A percentile compares a stretch with the other conserved stretches of the same genome.
These are phyloP conservation scores for Penicillium macrosclerotiorum DNA, from an alignment of 495 filamentous ascomycete species.

Conservation along the genomic window DNA sequence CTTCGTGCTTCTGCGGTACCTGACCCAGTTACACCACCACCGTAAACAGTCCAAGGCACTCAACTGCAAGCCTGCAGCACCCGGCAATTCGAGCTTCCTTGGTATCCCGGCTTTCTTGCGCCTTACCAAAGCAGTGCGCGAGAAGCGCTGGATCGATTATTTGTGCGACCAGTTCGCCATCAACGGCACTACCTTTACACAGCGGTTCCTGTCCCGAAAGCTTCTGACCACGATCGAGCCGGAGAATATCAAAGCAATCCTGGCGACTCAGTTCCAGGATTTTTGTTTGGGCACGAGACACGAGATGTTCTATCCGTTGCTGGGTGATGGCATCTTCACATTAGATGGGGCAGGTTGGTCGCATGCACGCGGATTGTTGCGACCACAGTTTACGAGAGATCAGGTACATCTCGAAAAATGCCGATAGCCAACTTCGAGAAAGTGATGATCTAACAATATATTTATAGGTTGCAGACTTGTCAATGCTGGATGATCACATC, in stretches of 20 bases:
- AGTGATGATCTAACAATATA: no score
- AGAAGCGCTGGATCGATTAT: conserved; percentile 36
- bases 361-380: conserved; percentile 52
- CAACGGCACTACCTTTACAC: conserved; percentile 38
- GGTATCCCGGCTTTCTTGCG: conserved; percentile 34
- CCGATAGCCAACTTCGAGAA: no score
- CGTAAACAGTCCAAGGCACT: conserved; percentile 33
- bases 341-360: conserved; percentile 67
- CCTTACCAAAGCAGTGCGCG: conserved; percentile 27
- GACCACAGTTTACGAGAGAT: conserved; percentile 52
- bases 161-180: conserved; percentile 27
- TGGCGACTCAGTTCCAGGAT: conserved; percentile 77
- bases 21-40: conserved; percentile 25
- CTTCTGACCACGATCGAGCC: conserved; percentile 66
- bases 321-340: conserved; percentile 67
- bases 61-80: conserved; percentile 31
- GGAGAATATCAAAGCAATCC: conserved; percentile 82
- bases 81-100: conserved; percentile 20
- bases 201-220: conserved; percentile 20
- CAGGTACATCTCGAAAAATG: conserved; percentile 40
- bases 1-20: conserved; percentile 26
- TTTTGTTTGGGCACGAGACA: conserved; percentile 51
- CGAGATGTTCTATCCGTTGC: conserved; percentile 44
- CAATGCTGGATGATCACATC: conserved; percentile 57
- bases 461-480: conserved; percentile 46